Base-by-base conservation (phyloP, 2,329 filamentous ascomycete genomes). In the Microdochium trichocladiopsis region DNA sequence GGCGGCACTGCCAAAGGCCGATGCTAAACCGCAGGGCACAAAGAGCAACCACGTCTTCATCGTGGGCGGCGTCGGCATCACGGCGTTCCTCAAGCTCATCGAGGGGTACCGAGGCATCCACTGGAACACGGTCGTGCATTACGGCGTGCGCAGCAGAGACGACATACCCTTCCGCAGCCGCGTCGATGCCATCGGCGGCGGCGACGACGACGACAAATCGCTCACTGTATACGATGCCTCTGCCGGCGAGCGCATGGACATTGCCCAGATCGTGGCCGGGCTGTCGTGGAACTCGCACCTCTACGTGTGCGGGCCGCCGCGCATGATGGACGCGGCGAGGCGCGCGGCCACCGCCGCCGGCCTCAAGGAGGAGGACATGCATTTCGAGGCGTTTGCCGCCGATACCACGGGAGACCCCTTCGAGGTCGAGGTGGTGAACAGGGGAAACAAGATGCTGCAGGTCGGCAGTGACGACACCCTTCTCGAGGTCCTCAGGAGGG, bases 11-110 rank as follows among this genome's bases (percentile, higher is more conserved):
- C 72, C 84, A 25, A 80, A 75, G 0, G 61, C 67, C 0, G 77
- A 73, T 43, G 72, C 83, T 23, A 72, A 73, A 2, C 64, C 74
- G 2, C 69, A 68, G 0, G 61, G 53, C 2, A 66, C 72, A 1
- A 79, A 79, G 8, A 80, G 78, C 56, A 72, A 78, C 49, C 83
- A 86, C 56, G 70, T 87, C 37, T 80, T 86, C 58, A 77, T 88
- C 25, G 81, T 75, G 0, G 84, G 80, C 10, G 84, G 84, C 0
- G 81, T 87, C 25, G 84, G 84, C 1, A 78, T 87, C 55, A 87
- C 84, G 2, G 84, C 84, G 0, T 87, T 87, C 56, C 60, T 87
- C 9, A 59, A 69, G 1, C 67, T 82, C 23, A 60, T 80, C 2
- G 66, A 76, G 49, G 50, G 25, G 1, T 73, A 73, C 54, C 61